Base-by-base conservation (phyloP, 768 basidiomycete species). In the Mycena alexandri region DNA sequence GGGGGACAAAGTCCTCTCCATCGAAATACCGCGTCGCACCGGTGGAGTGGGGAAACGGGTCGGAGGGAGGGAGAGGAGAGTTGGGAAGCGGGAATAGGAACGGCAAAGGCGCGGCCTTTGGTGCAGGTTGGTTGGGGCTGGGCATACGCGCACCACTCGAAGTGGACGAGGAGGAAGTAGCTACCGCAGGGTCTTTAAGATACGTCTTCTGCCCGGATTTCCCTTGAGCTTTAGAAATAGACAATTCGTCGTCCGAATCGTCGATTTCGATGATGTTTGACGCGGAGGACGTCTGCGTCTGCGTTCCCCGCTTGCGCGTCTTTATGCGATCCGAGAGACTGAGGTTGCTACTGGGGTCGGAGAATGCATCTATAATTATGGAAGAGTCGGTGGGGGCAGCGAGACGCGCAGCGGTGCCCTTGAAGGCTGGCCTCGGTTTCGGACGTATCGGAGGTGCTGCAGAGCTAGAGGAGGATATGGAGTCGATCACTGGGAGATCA, bases 261-360 rank as follows among this genome's bases (percentile, higher is more conserved):
- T 34, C 38, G 42, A 71, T 68, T 47, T 71, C 70, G 55, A 71
- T 61, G 21, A 71, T 36, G 2, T 61, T 41, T 19, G 61, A 33
- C 21, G 25, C 50, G 1, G 42, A 29, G 9, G 58, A 59, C 16
- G n/a, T 5, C 38, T 60, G 60, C 3, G 29, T 29, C 8, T 36
- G n/a, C 24, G 47, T 38, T 0, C 16, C 54, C n/a, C 67, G 56
- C 3, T 17, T 21, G 17, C 66, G 66, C 50, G 61, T 61, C 43
- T 71, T 71, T 9, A 68, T 54, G 47, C 70, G 70, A n/a, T 71
- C 70, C 10, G 65, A 67, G 25, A 63, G 65, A 12, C 57, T 46
- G n/a, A 46, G 38, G 4, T 38, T 38, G 9, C 14, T 71, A 58
- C 41, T 67, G 11, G 44, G 16, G n/a, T 62, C 68, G 51, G 68